Percentiles rank a stretch among this genome's conserved stretches.
Evolutionary conservation across 1,284 basidiomycete species (phyloP).

Genomic region (Inonotus hispidus): DNA sequence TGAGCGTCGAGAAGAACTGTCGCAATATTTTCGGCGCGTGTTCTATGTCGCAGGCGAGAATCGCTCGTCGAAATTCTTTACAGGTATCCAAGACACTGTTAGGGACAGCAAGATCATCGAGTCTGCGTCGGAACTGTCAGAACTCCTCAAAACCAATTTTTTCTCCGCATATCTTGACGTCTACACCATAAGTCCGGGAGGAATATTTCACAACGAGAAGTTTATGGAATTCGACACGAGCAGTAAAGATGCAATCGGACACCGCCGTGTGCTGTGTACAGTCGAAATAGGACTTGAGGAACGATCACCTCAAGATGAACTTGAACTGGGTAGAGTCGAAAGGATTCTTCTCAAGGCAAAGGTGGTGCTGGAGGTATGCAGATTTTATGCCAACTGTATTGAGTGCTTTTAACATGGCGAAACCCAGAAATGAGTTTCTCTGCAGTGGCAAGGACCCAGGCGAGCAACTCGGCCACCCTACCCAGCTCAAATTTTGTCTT

Average conservation of each 20-base stretch:
- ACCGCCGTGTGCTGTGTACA: neutral
- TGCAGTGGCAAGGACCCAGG: too few relatives aligned
- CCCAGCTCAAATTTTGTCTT: too few relatives aligned
- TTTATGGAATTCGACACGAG: neutral
- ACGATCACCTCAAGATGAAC: neutral
- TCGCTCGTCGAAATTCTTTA: neutral
- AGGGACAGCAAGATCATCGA: neutral
- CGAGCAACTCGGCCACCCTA: too few relatives aligned
- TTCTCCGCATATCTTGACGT: conserved; percentile 5
- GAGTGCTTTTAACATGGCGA: neutral
- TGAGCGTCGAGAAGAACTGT: neutral
- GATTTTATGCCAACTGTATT: neutral
- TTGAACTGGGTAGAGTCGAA: too few relatives aligned
- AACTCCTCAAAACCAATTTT: neutral
- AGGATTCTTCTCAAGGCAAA: neutral
- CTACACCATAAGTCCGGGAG: neutral
- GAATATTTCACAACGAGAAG: neutral
- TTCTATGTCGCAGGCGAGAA: neutral
- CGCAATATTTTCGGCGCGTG: neutral
- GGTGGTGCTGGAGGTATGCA: neutral
- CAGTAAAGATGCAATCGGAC: neutral
- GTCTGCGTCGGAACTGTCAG: neutral
- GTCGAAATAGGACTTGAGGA: neutral
- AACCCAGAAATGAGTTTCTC: neutral
- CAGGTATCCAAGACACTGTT: neutral